Evolutionary conservation across 164 flowering plant genomes (phyloP), one percentile per base, ranked within the genome.

Genomic region (Aristolochia contorta): DNA sequence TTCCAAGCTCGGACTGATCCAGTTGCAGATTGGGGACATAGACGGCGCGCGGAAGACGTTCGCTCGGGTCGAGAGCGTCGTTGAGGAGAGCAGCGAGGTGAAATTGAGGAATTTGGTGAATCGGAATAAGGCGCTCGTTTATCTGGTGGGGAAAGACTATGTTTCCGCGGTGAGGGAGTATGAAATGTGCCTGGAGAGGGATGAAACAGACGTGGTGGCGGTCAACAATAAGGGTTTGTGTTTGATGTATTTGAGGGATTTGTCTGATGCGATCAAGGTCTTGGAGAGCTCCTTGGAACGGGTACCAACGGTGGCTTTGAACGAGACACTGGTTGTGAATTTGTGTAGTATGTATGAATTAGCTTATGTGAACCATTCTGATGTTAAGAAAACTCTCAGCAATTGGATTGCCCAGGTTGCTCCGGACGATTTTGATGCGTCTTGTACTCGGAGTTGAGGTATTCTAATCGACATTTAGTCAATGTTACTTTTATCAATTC

Each of bases 291-390:
- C 87, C 0, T 77, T 94, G 52, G 97, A 94, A 73, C 74, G 92
- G 64, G 82, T 82, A 16, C 99, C 96, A 0, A 85, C 96, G 0
- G 79, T 74, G 59, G 96, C 89, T 0, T 53, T 94, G 75, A 81
- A 89, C 61, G 99, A 94, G 77, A 85, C 93, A 0, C 48, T 94
- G 20, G 89, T 94, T 62, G 87, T 88, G 74, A 94, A 94, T 76
- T 67, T 94, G 75, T 94, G 97, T 60, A 91, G 96, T 61, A 94
- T 94, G 97, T 94, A 91, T 73, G 99, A 91, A 67, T 74, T 94
- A 84, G 99, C 99, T 12, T 89, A 77, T 76, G 96, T 94, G 56
- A 89, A 87, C 58, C 91, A 91, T 63, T 71, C 87, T 0, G 99
- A 94, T 65, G 71, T 79, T 41, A 94, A 94, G 91, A 77, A 72